These are phyloP conservation scores for Aspergillus cavernicola DNA, from an alignment of 495 filamentous ascomycete species.

Conservation along the genomic window DNA sequence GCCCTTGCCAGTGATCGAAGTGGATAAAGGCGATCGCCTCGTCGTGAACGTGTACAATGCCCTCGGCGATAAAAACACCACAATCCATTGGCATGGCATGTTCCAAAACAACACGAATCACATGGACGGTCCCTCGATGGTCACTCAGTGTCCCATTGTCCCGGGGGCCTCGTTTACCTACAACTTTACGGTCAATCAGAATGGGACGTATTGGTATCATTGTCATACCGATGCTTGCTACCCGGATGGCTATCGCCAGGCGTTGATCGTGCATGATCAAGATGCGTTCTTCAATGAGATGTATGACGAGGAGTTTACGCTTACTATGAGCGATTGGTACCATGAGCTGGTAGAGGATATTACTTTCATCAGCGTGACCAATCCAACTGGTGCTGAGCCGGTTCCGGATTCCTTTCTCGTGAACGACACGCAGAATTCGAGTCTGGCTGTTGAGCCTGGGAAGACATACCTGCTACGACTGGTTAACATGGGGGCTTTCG, in stretches of 20 bases:
- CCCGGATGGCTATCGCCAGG: constrained; percentile 70
- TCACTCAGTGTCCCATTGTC: constrained; percentile 64
- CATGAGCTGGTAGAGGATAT: constrained; percentile 46
- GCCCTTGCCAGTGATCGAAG: constrained; percentile 67
- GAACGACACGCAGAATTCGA: constrained; percentile 55
- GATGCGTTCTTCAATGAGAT: constrained; percentile 53
- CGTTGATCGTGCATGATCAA: constrained; percentile 68
- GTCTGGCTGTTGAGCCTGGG: constrained; percentile 59
- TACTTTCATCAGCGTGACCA: constrained; percentile 22
- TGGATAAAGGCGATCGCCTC: constrained; percentile 65
- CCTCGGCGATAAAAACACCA: constrained; percentile 65
- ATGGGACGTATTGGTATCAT: constrained; percentile 83
- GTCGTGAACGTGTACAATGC: constrained; percentile 70
- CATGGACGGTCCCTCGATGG: constrained; percentile 72
- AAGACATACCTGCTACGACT: constrained; percentile 80
- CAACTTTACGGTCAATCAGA: constrained; percentile 74
- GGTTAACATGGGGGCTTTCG: constrained; percentile 72
- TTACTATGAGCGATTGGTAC: constrained; percentile 67
- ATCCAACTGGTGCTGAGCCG: constrained; percentile 53
- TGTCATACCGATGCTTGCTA: constrained; percentile 67
- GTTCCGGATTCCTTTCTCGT: constrained; percentile 51
- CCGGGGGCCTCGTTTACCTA: constrained; percentile 66
- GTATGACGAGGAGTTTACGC: constrained; percentile 63
- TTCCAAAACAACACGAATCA: constrained; percentile 63
- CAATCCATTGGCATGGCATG: constrained; percentile 78